Conservation (phyloP, 2,329 filamentous ascomycete genomes). For the Fonsecaea pedrosoi region DNA sequence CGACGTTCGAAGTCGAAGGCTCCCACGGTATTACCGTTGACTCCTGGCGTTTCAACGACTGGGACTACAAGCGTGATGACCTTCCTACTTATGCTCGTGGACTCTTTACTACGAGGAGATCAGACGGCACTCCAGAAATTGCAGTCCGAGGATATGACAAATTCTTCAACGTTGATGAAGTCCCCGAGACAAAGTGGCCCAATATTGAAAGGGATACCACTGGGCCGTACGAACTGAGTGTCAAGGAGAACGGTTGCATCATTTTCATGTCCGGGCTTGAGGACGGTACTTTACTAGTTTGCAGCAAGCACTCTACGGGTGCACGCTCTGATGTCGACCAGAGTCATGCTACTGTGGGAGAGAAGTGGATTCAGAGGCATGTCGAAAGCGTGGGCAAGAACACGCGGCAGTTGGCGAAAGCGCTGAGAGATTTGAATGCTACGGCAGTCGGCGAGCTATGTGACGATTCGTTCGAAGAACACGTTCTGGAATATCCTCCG, state of each 20-base stretch:
- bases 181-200: conserved; percentile 79
- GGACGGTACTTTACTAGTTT: conserved; percentile 89
- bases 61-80: conserved; percentile 88
- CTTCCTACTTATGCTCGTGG: conserved; percentile 93
- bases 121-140: conserved; percentile 74
- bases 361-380: conserved; percentile 81
- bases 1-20: conserved; percentile 73
- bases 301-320: conserved; percentile 97
- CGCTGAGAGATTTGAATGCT: conserved; percentile 79
- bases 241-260: conserved; percentile 99
- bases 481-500: conserved; percentile 86
- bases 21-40: conserved; percentile 72
- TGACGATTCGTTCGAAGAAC: conserved; percentile 95
- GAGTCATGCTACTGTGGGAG: conserved; percentile 85
- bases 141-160: conserved; percentile 94
- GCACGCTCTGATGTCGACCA: conserved; percentile 71
- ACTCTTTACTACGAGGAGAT: conserved; percentile 81
- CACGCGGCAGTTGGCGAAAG: conserved; percentile 75
- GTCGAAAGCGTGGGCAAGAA: conserved; percentile 78
- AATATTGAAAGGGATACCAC: conserved; percentile 77
- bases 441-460: conserved; percentile 96
- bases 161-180: conserved; percentile 94
- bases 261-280: conserved; percentile 94
- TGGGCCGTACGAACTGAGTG: conserved; percentile 91
- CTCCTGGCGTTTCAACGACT: conserved; percentile 93